Percentiles rank a stretch among this genome's conserved stretches.
phyloP scores from a whole-genome alignment of 2,329 filamentous ascomycete species.

The Sclerotinia sclerotiorum region DNA sequence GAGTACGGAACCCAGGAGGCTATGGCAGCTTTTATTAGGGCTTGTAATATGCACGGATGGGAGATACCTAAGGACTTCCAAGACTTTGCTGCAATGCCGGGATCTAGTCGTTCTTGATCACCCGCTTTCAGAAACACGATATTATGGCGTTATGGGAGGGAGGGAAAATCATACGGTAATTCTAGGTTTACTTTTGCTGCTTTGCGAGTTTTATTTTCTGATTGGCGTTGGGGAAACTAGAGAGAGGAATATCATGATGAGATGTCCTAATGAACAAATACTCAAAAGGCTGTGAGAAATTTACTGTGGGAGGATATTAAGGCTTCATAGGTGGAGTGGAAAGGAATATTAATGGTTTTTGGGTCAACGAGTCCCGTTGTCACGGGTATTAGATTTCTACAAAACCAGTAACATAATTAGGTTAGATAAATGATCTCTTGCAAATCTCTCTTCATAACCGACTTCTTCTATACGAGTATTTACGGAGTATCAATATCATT shows the following conservation, averaged over 20 bases:
- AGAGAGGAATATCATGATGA: not conserved
- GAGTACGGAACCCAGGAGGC: constrained; percentile 72
- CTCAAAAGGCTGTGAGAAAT: not conserved
- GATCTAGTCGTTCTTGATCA: not conserved
- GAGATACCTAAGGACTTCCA: constrained; percentile 61
- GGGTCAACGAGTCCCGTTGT: not conserved
- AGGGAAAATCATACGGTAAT: not conserved
- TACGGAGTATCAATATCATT: no score
- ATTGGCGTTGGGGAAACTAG: not conserved
- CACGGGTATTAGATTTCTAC: not conserved
- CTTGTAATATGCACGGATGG: constrained; percentile 72
- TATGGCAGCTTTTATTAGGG: constrained; percentile 68
- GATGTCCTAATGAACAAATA: not conserved
- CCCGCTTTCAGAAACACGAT: not conserved
- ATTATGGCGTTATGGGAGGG: constrained; percentile 30
- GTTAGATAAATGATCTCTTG: not conserved
- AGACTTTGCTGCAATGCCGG: constrained; percentile 27
- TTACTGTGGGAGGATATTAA: not conserved
- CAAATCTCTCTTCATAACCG: not conserved
- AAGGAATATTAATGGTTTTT: not conserved
- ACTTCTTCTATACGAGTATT: no score
- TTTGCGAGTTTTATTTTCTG: not conserved
- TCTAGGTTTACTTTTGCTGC: not conserved
- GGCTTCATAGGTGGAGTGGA: not conserved
- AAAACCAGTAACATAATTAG: not conserved